phyloP scores from a whole-genome alignment of 2,329 filamentous ascomycete genomes.

The Aspergillus oerlinghausenensis region DNA sequence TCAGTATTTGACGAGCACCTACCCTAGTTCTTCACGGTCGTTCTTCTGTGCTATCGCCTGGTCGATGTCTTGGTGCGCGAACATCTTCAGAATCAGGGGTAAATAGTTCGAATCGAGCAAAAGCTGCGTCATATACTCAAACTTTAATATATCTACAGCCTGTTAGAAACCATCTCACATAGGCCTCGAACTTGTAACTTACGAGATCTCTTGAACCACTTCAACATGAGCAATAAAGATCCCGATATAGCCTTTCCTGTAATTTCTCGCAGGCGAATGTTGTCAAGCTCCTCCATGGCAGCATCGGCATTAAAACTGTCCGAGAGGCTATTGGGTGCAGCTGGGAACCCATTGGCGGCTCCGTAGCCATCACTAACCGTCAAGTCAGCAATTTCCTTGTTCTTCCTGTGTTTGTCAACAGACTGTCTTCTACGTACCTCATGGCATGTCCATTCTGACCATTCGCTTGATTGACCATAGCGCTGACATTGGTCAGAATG shows the following conservation, averaged over 20 bases:
- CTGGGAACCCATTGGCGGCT: slow-evolving; percentile 20
- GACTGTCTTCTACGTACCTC: slow-evolving; percentile 42
- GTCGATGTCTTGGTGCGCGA: slow-evolving; percentile 91
- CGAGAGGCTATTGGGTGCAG: slow-evolving; percentile 15
- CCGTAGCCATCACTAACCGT: slow-evolving; percentile 22
- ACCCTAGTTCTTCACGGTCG: slow-evolving; percentile 78
- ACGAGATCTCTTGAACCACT: slow-evolving; percentile 97
- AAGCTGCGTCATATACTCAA: slow-evolving; percentile 91
- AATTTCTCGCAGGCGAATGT: slow-evolving; percentile 77
- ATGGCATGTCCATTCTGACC: slow-evolving; percentile 43
- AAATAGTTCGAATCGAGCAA: slow-evolving; percentile 93
- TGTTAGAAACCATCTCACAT: slow-evolving; percentile 8
- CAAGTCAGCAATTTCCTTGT: not conserved
- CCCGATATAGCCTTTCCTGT: slow-evolving; percentile 89
- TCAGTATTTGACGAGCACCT: slow-evolving; percentile 22
- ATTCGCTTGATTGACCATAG: slow-evolving; percentile 62
- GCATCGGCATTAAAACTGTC: slow-evolving; percentile 29
- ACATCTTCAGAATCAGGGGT: slow-evolving; percentile 84
- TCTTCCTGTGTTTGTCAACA: not conserved
- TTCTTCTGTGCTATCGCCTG: slow-evolving; percentile 80
- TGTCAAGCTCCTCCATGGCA: slow-evolving; percentile 71
- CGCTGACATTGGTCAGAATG: slow-evolving; percentile 79
- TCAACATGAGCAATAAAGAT: slow-evolving; percentile 78
- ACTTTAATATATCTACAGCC: slow-evolving; percentile 76
- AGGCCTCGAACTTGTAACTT: slow-evolving; percentile 36